Conservation (phyloP, 2,329 filamentous ascomycete genomes). For the Stylonectria norvegica region DNA sequence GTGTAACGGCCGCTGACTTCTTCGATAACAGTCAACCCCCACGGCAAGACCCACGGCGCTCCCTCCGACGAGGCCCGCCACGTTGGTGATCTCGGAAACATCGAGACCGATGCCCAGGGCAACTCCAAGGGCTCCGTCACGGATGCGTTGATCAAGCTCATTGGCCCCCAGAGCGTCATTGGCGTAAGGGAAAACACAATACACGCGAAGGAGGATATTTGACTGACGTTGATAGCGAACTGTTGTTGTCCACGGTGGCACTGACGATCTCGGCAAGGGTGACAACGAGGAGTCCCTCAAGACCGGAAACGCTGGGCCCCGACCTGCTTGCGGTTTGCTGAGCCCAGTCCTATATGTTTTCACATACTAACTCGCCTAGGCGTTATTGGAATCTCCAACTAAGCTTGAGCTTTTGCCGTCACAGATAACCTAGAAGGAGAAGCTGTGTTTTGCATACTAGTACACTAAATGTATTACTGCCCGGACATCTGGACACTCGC, state of each 20-base stretch:
- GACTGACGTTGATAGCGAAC: slow-evolving; percentile 63
- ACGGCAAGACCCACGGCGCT: slow-evolving; percentile 86
- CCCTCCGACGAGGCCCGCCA: slow-evolving; percentile 81
- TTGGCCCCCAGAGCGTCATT: slow-evolving; percentile 90
- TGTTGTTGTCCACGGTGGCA: slow-evolving; percentile 89
- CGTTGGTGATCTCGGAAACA: slow-evolving; percentile 96
- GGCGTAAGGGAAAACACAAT: slow-evolving; percentile 62
- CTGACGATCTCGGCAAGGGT: slow-evolving; percentile 93
- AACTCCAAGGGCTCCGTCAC: slow-evolving; percentile 76
- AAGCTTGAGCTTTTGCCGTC: slow-evolving; percentile 33
- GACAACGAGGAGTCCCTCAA: slow-evolving; percentile 93
- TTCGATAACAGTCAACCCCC: slow-evolving; percentile 75
- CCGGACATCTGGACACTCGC: too few relatives aligned
- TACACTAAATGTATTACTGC: too few relatives aligned
- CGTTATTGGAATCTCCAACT: slow-evolving; percentile 85
- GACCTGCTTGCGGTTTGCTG: slow-evolving; percentile 85
- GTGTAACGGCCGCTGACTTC: neutral
- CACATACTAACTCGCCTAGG: slow-evolving; percentile 41
- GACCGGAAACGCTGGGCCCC: slow-evolving; percentile 91
- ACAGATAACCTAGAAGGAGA: too few relatives aligned
- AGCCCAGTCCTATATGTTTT: neutral
- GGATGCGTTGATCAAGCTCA: slow-evolving; percentile 89
- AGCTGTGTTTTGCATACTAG: too few relatives aligned
- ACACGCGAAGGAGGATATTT: neutral
- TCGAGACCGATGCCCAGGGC: slow-evolving; percentile 90